phyloP scores from a whole-genome alignment of 2,329 filamentous ascomycete genomes.

The Rhexocercosporidium sp. region DNA sequence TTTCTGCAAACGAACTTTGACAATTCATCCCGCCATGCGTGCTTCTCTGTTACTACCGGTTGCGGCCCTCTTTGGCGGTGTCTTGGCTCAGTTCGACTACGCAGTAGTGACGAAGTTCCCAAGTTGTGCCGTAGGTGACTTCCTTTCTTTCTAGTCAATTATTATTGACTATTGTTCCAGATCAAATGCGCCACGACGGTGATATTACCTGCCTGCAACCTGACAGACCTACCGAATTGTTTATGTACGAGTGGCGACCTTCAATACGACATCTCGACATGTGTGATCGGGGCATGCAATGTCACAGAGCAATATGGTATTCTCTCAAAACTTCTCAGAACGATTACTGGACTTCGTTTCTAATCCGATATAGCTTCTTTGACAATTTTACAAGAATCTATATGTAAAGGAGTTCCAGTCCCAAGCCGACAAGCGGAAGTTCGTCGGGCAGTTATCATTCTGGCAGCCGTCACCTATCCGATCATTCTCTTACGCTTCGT shows the following conservation, averaged over 20 bases:
- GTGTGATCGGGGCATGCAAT: conserved; percentile 27
- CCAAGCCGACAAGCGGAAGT: conserved; percentile 22
- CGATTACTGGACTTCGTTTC: background rate
- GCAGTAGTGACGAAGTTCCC: conserved; percentile 13
- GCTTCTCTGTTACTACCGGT: background rate
- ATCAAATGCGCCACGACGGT: conserved; percentile 6
- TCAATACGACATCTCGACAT: conserved; percentile 24
- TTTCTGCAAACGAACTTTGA: background rate
- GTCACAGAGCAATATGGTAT: conserved; percentile 28
- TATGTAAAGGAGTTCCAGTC: conserved; percentile 22
- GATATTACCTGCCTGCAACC: conserved; percentile 9
- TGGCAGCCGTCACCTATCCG: conserved; percentile 26
- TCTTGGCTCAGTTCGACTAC: conserved; percentile 7
- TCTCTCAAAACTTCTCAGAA: background rate
- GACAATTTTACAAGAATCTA: conserved; percentile 16
- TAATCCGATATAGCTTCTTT: conserved; percentile 10
- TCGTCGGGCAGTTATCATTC: conserved; percentile 17
- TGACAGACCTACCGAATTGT: conserved; percentile 24
- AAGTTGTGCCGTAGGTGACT: conserved; percentile 15
- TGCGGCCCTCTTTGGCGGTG: conserved; percentile 12
- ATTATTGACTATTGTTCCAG: conserved; percentile 1
- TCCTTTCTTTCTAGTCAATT: background rate
- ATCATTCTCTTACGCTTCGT: conserved; percentile 26
- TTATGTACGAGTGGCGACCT: conserved; percentile 27
- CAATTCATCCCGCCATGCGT: background rate